These are phyloP conservation scores for Monosporascus sp. DNA, from an alignment of 2,329 filamentous ascomycete genomes.

Conservation along the genomic window DNA sequence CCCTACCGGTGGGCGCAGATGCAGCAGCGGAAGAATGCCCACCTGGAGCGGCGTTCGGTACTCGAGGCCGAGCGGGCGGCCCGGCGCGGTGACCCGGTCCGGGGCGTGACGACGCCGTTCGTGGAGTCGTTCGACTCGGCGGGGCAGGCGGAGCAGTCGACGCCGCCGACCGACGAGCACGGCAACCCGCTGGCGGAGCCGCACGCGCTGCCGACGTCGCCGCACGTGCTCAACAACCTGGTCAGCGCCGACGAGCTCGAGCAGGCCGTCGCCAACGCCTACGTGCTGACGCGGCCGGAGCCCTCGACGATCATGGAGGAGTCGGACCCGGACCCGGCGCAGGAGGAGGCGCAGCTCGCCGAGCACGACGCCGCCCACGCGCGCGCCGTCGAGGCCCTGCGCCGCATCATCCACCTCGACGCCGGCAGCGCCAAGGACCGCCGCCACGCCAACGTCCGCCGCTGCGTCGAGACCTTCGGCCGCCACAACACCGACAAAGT, in stretches of 20 bases:
- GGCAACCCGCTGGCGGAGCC: slow-evolving; percentile 35
- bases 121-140: slow-evolving; percentile 72
- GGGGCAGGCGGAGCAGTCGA: slow-evolving; percentile 37
- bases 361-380: slow-evolving; percentile 52
- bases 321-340: slow-evolving; percentile 32
- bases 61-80: slow-evolving; percentile 60
- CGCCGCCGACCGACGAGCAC: slow-evolving; percentile 32
- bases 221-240: slow-evolving; percentile 67
- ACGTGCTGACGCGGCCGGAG: slow-evolving; percentile 58
- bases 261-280: slow-evolving; percentile 60
- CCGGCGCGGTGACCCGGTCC: slow-evolving; percentile 69
- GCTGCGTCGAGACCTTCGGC: slow-evolving; percentile 83
- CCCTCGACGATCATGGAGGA: slow-evolving; percentile 19
- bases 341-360: slow-evolving; percentile 27
- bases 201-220: slow-evolving; percentile 39
- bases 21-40: slow-evolving; percentile 76
- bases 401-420: slow-evolving; percentile 70
- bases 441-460: slow-evolving; percentile 74
- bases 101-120: slow-evolving; percentile 75
- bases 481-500: slow-evolving; percentile 77
- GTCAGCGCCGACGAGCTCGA: slow-evolving; percentile 64
- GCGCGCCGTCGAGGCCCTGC: slow-evolving; percentile 69
- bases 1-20: slow-evolving; percentile 79
- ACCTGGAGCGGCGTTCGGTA: slow-evolving; percentile 67
- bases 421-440: slow-evolving; percentile 76